Percentiles rank a stretch among this genome's conserved stretches.
Evolutionary conservation across 148 eudicot genomes (phyloP).

Genomic region (Salicornia ramosissima): DNA sequence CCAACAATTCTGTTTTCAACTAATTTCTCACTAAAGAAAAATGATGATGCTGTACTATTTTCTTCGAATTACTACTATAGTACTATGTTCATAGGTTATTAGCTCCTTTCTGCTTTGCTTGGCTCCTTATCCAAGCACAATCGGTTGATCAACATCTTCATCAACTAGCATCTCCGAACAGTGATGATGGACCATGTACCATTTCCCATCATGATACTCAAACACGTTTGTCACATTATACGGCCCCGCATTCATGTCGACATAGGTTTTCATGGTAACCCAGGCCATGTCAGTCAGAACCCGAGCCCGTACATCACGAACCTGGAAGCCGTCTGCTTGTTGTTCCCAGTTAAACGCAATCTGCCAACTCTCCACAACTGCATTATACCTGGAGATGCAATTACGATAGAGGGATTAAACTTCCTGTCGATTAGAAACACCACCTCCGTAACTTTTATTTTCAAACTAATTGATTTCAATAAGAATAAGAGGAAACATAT

Average conservation of each 20-base stretch:
- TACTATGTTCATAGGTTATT: slow-evolving; percentile 36
- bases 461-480: background rate
- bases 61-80: slow-evolving; percentile 17
- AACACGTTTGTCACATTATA: slow-evolving; percentile 64
- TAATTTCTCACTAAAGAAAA: slow-evolving; percentile 31
- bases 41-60: slow-evolving; percentile 31
- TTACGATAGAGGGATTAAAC: background rate
- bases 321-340: slow-evolving; percentile 54
- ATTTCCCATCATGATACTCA: slow-evolving; percentile 71
- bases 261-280: slow-evolving; percentile 80
- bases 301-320: slow-evolving; percentile 68
- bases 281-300: slow-evolving; percentile 77
- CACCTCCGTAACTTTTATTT: background rate
- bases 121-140: slow-evolving; percentile 49
- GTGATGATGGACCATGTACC: slow-evolving; percentile 98
- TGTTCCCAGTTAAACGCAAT: slow-evolving; percentile 67
- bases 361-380: slow-evolving; percentile 84
- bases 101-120: slow-evolving; percentile 10
- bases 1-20: slow-evolving; percentile 22
- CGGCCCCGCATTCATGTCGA: slow-evolving; percentile 46
- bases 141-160: slow-evolving; percentile 58
- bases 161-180: slow-evolving; percentile 58
- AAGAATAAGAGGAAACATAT: no score
- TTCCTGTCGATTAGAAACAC: background rate
- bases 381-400: slow-evolving; percentile 48